phyloP scores from a whole-genome alignment of 2,329 filamentous ascomycete genomes.

The Chrysosporium keratinophilum region DNA sequence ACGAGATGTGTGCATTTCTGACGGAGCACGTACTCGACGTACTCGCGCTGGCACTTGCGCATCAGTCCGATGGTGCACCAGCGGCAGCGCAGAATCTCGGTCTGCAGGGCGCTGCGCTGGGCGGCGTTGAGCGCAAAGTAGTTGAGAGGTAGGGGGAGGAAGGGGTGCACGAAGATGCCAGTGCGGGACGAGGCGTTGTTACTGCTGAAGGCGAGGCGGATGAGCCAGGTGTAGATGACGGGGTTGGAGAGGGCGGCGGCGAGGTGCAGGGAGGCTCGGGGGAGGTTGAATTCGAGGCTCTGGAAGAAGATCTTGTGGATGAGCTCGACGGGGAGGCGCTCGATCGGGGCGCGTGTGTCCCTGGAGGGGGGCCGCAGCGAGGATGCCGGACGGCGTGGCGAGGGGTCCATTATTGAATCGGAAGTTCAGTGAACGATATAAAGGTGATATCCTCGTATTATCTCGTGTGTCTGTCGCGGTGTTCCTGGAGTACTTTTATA shows the following conservation, averaged over 20 bases:
- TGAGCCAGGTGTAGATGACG: slow-evolving; percentile 35
- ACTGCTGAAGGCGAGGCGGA: slow-evolving; percentile 36
- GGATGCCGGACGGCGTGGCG: background rate
- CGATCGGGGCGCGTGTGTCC: slow-evolving; percentile 12
- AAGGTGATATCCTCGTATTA: too few relatives aligned
- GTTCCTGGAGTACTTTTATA: too few relatives aligned
- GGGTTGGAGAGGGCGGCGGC: slow-evolving; percentile 32
- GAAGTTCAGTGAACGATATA: background rate
- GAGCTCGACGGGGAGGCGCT: slow-evolving; percentile 16
- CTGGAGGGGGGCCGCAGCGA: background rate
- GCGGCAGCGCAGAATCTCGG: slow-evolving; percentile 28
- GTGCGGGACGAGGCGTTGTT: slow-evolving; percentile 24
- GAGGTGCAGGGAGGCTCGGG: slow-evolving; percentile 36
- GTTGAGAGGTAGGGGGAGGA: slow-evolving; percentile 32
- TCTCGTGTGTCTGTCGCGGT: too few relatives aligned
- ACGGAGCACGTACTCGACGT: slow-evolving; percentile 27
- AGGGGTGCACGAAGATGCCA: slow-evolving; percentile 31
- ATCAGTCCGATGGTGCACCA: slow-evolving; percentile 35
- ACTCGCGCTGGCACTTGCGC: slow-evolving; percentile 32
- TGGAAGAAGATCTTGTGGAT: slow-evolving; percentile 44
- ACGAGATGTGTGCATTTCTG: slow-evolving; percentile 23
- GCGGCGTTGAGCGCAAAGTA: slow-evolving; percentile 24
- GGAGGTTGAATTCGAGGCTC: slow-evolving; percentile 40
- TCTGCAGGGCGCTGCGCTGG: slow-evolving; percentile 29
- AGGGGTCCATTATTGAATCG: background rate